Percentiles rank a stretch among this genome's conserved stretches.
phyloP scores from a whole-genome alignment of 306 rosid species.

The Corylus heterophylla region DNA sequence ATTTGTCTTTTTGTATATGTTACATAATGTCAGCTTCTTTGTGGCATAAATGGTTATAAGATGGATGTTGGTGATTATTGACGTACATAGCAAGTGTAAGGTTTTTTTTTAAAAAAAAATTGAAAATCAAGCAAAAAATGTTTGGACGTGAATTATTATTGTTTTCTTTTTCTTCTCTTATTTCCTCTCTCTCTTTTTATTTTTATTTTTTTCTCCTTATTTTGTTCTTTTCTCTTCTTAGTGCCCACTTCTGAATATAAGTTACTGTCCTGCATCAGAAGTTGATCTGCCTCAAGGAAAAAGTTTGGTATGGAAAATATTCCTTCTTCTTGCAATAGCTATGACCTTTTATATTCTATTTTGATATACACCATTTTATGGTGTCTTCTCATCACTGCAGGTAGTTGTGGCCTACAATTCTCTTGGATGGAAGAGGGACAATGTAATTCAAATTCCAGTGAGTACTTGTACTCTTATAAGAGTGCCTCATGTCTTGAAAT shows the following conservation, averaged over 20 bases:
- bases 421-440: conserved; percentile 60
- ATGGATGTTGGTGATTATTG: background rate
- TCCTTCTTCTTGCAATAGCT: conserved; percentile 2
- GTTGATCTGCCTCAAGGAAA: conserved; percentile 50
- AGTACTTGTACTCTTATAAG: conserved; percentile 29
- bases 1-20: background rate
- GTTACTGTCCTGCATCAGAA: conserved; percentile 61
- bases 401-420: conserved; percentile 48
- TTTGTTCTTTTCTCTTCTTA: conserved; percentile 24
- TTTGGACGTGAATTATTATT: background rate
- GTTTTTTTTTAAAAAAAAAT: background rate
- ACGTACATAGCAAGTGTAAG: background rate
- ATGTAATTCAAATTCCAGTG: conserved; percentile 50
- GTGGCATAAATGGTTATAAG: background rate
- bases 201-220: conserved; percentile 10
- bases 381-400: conserved; percentile 33
- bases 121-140: background rate
- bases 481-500: conserved; percentile 12
- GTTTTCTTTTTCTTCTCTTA: background rate
- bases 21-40: background rate
- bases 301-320: conserved; percentile 39
- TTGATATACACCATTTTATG: conserved; percentile 16
- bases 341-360: conserved; percentile 10
- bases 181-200: background rate
- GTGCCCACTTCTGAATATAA: conserved; percentile 60